Base-by-base conservation (phyloP, 2,329 filamentous ascomycete genomes). In the Monosporascus ibericus region DNA sequence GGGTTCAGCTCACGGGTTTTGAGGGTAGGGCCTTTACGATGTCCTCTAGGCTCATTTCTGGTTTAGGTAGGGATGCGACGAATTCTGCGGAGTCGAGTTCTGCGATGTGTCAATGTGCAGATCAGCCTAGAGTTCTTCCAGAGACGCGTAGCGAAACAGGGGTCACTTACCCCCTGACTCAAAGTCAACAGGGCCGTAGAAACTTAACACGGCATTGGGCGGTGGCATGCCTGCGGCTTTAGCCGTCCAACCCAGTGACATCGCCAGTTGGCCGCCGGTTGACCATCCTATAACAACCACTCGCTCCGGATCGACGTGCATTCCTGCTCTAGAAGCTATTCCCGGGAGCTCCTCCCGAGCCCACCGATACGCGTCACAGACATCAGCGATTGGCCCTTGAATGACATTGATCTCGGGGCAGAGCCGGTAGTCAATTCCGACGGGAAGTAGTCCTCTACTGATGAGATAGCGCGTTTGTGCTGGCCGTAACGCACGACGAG, bases 351-450 rank as follows among this genome's bases (percentile, higher is more conserved):
- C 56, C 0, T 62, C 53, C 1, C 70, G 64, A 0, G 67, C 66
- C 74, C 75, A 79, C 0, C 49, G 8, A 1, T 75, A 61, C 1
- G 75, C 73, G 54, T 77, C 72, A 15, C 67, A 60, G 1, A 71
- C 66, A 55, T 80, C 78, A 3, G 57, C 55, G 60, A 80, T 71
- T 0, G 78, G 69, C 0, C 78, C 78, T 1, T 76, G 70, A 3
- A 67, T 47, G 3, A 81, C 57, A 20, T 63, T 72, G 3, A 71
- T 65, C 44, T 79, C 75, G 0, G 77, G 78, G 52, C 76, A 80
- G 1, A 81, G 68, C 0, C 76, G 64, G 54, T 80, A 77, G 57
- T 80, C 77, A 0, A 79, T 49, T 54, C 72, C 76, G 11, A 81
- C 60, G 0, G 77, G 75, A 2, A 79, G 59, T 40, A 79, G 66